Base-by-base conservation (phyloP, 345 rosid species). In the Dipteronia sinensis region DNA sequence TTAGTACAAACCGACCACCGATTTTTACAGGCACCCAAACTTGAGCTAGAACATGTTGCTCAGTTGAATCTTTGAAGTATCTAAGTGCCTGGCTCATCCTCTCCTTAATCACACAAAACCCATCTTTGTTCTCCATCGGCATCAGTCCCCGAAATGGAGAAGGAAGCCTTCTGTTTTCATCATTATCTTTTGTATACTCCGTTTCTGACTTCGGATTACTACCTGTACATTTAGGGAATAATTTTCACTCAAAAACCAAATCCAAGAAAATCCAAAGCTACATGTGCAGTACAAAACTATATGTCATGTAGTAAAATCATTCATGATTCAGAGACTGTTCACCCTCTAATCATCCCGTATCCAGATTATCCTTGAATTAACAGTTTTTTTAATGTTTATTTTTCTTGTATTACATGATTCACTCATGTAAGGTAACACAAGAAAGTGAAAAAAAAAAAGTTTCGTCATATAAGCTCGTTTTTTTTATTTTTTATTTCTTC, bases 21-120 rank as follows among this genome's bases (percentile, higher is more conserved):
- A 77, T 81, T 77, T 85, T 89, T 0, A 93, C 89, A 61, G 99
- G 99, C 19, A 93, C 97, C 99, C 99, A 95, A 70, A 95, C 91
- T 82, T 93, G 98, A 42, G 94, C 98, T 10, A 95, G 90, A 80
- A 95, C 81, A 38, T 92, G 97, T 58, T 95, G 98, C 8, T 87
- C 97, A 3, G 93, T 90, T 23, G 96, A 91, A 70, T 93, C 98
- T 77, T 90, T 95, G 76, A 93, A 90, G 82, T 85, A 87, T 16
- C 96, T 80, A 7, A 95, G 87, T 15, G 98, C 99, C 79, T 86
- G 96, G 22, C 96, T 87, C 94, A 95, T 90, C 87, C 91, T 92
- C 79, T 91, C 97, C 83, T 92, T 93, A 67, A 93, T 92, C 6
- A 88, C 77, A 74, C 87, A 89, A 69, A 84, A 83, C 23, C 79